Evolutionary conservation across 2,329 filamentous ascomycete genomes (phyloP), one percentile per base, ranked within the genome.

Genomic region (Neophaeococcomyces mojaviensis): DNA sequence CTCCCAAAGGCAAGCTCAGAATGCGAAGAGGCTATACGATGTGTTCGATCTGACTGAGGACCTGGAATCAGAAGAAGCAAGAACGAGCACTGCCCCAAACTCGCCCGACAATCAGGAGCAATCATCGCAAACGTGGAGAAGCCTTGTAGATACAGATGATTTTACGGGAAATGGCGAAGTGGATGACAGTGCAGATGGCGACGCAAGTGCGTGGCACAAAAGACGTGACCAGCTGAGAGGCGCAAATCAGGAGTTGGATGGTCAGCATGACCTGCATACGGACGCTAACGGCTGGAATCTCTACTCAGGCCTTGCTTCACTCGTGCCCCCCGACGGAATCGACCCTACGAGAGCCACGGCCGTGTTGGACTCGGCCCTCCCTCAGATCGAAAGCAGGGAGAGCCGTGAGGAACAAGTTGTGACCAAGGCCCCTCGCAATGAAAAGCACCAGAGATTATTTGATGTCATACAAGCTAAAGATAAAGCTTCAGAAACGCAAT

Each of bases 361-460:
- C 5, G 24, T 28, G 24, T 28, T 10, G 10, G 24, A 28, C 5
- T 28, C 10, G 10, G 24, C 5, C 3, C 35, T 20, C 8, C 6
- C 35, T 10, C 15, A 20, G 12, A 7, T 13, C 16, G 35, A 38
- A 38, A 38, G 8, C 15, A 8, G 20, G 20, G 49, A 37, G 22
- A 26, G 22, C 12, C 39, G 48, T 13, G 34, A 32, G n/a, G 49
- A 51, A 37, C 35, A 46, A 16, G 48, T 49, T 15, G 31, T 54
- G 22, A 53, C 58, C 26, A 54, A 49, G 41, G 39, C 42, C 30
- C 37, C 52, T 10, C 55, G 63, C 5, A 12, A 30, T 5, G 44
- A 42, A 10, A 44, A 62, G n/a, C 28, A 61, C 34, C 39, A 39
- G 19, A 36, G 51, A 13, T 33, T n/a, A 47, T 20, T 43, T 49